Conservation (phyloP, 2,329 filamentous ascomycete genomes). For the Colletotrichum ledebouriae region DNA sequence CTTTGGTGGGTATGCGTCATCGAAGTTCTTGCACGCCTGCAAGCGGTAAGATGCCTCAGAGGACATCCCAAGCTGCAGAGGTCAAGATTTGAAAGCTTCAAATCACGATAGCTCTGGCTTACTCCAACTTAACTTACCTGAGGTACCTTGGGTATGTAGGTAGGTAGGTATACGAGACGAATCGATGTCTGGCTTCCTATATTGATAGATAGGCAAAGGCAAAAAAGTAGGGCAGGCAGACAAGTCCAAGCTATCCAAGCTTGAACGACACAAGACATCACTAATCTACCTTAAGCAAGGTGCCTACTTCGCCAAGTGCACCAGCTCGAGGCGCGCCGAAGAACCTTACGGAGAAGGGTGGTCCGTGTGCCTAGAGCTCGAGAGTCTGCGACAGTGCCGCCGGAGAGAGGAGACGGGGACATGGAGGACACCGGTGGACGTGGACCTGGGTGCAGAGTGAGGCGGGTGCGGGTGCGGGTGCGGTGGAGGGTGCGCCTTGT, state of each 20-base stretch:
- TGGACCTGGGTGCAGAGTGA: conserved; percentile 30
- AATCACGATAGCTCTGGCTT: no score
- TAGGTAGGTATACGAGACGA: no score
- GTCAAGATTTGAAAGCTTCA: no score
- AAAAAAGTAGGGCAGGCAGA: no score
- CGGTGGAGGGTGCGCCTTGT: no score
- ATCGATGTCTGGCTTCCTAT: no score
- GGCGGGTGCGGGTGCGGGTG: conserved; percentile 26
- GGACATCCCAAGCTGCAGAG: not conserved
- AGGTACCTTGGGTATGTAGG: no score
- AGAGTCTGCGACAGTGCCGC: conserved; percentile 31
- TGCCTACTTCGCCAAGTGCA: not conserved
- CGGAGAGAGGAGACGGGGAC: conserved; percentile 17
- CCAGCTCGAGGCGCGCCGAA: not conserved
- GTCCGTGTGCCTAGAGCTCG: conserved; percentile 34
- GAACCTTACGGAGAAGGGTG: conserved; percentile 2
- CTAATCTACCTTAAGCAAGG: not conserved
- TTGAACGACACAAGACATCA: not conserved
- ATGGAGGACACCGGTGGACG: conserved; percentile 13
- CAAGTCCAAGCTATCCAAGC: no score
- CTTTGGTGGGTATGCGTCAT: not conserved
- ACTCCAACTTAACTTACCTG: no score
- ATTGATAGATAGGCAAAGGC: no score
- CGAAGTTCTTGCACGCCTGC: conserved; percentile 1
- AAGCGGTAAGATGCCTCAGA: not conserved